Base-by-base conservation (phyloP, 1,284 basidiomycete genomes). In the Naganishia liquefaciens region DNA sequence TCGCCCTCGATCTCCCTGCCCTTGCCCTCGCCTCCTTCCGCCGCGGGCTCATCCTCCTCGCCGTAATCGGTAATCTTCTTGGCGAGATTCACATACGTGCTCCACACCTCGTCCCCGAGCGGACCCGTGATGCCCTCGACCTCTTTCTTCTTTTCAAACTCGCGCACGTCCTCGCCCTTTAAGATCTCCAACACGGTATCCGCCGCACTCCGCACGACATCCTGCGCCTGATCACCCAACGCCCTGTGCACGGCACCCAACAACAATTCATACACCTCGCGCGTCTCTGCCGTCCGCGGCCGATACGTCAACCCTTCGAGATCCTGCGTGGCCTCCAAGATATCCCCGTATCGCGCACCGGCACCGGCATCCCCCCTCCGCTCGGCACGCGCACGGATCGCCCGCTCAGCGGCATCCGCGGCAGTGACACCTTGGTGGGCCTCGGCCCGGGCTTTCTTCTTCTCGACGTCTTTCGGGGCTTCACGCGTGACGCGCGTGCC, bases 51-150 rank as follows among this genome's bases (percentile, higher is more conserved):
- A 67, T 93, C 91, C 73, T 95, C 91, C 2, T 87, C 89, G 47
- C 88, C 88, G 69, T 94, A 99, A 78, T 99, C 96, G 2, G 94
- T 97, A 57, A 99, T 88, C 83, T 97, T 98, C 82, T 98, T 98
- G 62, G 88, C 86, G 51, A 99, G 82, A 72, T 84, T 89, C 69
- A 97, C 82, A 52, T 99, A 84, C 78, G 94, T 90, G 17, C 88
- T 85, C 77, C 98, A 99, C 3, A 81, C 76, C 68, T 97, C 94
- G 72, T 85, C 86, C 13, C 85, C 79, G 13, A 96, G 75, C 0
- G 83, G 69, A 0, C 90, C 86, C 3, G 95, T 75, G 54, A 98
- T 84, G 15, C 87, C 86, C 78, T 97, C 89, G 33, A 95, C 86
- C 74, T 97, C 93, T 80, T 88, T 91, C 80, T 97, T 96, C 84